Evolutionary conservation across 1,139 yeast genomes (phyloP), one percentile per base, ranked within the genome.

Genomic region (Yamadazyma trypodendri): DNA sequence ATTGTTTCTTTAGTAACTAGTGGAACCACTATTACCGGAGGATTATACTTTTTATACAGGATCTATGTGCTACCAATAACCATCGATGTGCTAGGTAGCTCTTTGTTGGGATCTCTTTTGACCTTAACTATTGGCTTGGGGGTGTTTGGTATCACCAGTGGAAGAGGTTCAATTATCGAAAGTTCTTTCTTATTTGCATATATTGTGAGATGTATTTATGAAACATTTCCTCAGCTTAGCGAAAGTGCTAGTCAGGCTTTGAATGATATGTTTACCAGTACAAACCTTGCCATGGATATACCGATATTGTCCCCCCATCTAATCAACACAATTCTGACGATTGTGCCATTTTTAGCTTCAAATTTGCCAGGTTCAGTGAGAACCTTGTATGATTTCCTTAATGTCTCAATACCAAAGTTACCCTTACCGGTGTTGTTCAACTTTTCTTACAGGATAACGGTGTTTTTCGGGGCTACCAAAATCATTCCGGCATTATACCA

Each of bases 391-490:
- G 84, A 81, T 44, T 86, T 85, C 53, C 64, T 85, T 37, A 60
- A 75, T 16, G 79, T 81, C 38, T 86, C 96, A 1, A 67, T 80
- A 21, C 79, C 80, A 39, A 85, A 90, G 25, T 72, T 92, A 34
- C 85, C 96, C 0, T 79, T 95, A 6, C 87, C 96, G 2, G 81
- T 92, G 17, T 65, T 88, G 28, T 72, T 89, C 24, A 88, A 89
- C 49, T 68, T 92, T 49, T 88, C 89, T 2, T 90, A 86, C 56
- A 75, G 98, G 51, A 79, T 92, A 18, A 75, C 87, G 2, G 96
- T 90, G 3, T 88, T 90, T 52, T 88, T 87, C 55, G 89, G 96
- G 2, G 97, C 97, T 4, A 86, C 97, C 12, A 82, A 95, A 56
- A 89, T 92, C 44, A 87, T 92, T 16, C 97, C 98, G 2, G 81